Conservation (phyloP, 345 rosid genomes). For the Corchorus capsularis region DNA sequence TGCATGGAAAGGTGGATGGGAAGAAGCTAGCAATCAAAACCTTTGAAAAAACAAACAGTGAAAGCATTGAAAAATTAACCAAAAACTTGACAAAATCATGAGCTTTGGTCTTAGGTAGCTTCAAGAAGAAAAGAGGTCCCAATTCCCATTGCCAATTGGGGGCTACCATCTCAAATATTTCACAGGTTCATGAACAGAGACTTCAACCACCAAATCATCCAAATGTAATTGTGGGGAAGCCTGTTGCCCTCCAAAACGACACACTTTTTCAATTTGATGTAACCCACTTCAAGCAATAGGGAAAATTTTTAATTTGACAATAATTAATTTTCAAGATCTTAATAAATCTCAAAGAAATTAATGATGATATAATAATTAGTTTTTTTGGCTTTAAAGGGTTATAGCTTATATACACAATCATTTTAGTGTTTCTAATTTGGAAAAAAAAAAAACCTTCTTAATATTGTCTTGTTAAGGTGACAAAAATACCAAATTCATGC, state of each 20-base stretch:
- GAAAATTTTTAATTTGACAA: not conserved
- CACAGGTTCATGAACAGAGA: constrained; percentile 31
- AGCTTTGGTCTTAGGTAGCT: not conserved
- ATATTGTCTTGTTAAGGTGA: constrained; percentile 9
- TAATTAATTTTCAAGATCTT: not conserved
- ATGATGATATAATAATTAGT: not conserved
- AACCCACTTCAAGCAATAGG: constrained; percentile 7
- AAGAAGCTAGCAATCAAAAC: not conserved
- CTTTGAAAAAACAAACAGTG: not conserved
- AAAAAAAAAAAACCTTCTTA: not conserved
- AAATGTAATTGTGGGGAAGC: constrained; percentile 26
- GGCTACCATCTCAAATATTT: too few relatives aligned
- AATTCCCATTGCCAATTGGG: too few relatives aligned
- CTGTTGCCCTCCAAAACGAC: constrained; percentile 37
- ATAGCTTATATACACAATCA: too few relatives aligned
- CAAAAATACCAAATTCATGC: constrained; percentile 15
- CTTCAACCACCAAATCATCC: constrained; percentile 18
- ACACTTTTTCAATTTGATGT: constrained; percentile 22
- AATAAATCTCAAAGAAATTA: not conserved
- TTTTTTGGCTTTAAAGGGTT: not conserved
- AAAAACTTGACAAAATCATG: not conserved
- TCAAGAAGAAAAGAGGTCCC: constrained; percentile 2
- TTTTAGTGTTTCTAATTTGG: too few relatives aligned
- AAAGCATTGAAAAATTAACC: constrained; percentile 3
- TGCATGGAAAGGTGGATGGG: constrained; percentile 2